Evolutionary conservation across 2,329 filamentous ascomycete genomes (phyloP).

Genomic region (Zarea fungicola): DNA sequence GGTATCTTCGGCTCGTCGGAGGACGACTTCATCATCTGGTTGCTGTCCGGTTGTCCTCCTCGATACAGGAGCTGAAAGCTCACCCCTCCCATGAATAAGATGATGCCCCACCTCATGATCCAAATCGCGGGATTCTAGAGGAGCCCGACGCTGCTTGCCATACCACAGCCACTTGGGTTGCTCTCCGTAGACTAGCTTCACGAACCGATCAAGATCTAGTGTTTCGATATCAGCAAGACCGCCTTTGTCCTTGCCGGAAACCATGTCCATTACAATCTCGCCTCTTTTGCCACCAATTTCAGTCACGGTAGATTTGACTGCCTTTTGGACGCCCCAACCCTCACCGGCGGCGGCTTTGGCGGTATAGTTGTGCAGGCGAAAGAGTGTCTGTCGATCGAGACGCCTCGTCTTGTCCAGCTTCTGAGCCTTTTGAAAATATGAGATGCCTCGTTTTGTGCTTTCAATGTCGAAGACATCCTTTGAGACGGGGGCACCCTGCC

Average conservation of each 20-base stretch:
- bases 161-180: conserved; percentile 92
- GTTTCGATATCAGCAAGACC: conserved; percentile 92
- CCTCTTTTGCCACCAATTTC: conserved; percentile 91
- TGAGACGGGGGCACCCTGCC: conserved; percentile 73
- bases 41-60: conserved; percentile 32
- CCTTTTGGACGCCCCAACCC: conserved; percentile 85
- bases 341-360: conserved; percentile 86
- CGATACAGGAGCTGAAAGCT: neutral
- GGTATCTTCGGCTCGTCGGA: neutral
- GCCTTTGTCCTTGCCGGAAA: conserved; percentile 77
- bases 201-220: conserved; percentile 78
- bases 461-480: conserved; percentile 91
- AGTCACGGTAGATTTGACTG: conserved; percentile 90
- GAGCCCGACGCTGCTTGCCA: conserved; percentile 72
- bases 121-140: conserved; percentile 40
- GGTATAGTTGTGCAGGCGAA: conserved; percentile 74
- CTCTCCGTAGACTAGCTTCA: conserved; percentile 72
- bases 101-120: conserved; percentile 34
- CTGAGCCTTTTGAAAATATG: conserved; percentile 83
- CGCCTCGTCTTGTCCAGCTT: conserved; percentile 73
- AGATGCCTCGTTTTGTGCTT: conserved; percentile 75
- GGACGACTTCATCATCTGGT: conserved; percentile 26
- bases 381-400: conserved; percentile 77
- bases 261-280: conserved; percentile 93
- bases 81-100: neutral